Evolutionary conservation across 1,139 yeast species (phyloP), one percentile per base, ranked within the genome.

Genomic region (Candida smagusa): DNA sequence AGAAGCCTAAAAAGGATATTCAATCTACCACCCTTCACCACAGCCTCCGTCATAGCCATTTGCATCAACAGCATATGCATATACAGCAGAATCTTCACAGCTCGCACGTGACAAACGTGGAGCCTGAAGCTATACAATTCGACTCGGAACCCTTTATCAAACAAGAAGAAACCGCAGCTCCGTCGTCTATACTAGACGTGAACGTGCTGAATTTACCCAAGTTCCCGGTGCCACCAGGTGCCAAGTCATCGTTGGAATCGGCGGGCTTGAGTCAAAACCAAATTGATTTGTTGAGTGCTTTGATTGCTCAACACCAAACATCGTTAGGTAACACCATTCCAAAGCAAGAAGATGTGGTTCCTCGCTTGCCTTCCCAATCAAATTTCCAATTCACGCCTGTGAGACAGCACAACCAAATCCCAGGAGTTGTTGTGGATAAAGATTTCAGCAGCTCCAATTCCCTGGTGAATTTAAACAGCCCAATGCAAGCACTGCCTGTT

Each of bases 141-240:
- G 30, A 32, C 12, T 19, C 16, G 13, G 27, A 24, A 4, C n/a
- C 34, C 5, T 32, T 32, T 12, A 29, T 32, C 24, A 32, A 32
- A 22, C 30, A 32, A 9, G 35, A 32, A 16, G 24, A 24, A 8
- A 22, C 35, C 7, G 36, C 31, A 11, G 30, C 12, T 12, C 27
- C 39, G 3, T 42, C 46, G 9, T 37, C 39, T 12, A 32, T 44
- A 12, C 41, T 34, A 34, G 45, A 43, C 23, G 28, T 42, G 19
- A 45, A 59, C 33, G 50, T 62, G 9, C 44, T 56, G 12, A 51
- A 55, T 16, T 58, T 81, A 24, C 87, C 87, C 12, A 74, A 76
- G 47, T 79, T 80, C 28, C 76, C 77, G 0, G 86, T 84, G 2
- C 92, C 92, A 1, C 81, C 80, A 5, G 87, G 87, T 4, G 90